phyloP scores from a whole-genome alignment of 2,329 filamentous ascomycete genomes.

The Aspergillus candidus region DNA sequence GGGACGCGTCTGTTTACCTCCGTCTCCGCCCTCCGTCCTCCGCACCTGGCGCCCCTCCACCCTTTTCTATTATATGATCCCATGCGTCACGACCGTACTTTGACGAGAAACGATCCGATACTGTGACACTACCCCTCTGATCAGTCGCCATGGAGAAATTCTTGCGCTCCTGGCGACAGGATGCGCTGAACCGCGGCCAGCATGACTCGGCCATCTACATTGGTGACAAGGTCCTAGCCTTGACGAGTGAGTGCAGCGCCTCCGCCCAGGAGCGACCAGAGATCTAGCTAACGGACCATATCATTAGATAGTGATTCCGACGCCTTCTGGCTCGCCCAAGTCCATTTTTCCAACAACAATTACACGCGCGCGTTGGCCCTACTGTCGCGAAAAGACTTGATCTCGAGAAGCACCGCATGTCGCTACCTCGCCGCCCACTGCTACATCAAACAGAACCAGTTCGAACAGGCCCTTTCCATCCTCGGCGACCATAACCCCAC shows the following conservation, averaged over 20 bases:
- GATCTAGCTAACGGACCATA: conserved; percentile 2
- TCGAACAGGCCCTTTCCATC: conserved; percentile 77
- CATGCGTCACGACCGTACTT: too few relatives aligned
- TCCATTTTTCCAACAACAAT: conserved; percentile 92
- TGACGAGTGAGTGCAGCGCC: conserved; percentile 65
- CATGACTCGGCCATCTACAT: conserved; percentile 96
- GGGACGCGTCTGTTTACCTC: too few relatives aligned
- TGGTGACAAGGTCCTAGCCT: conserved; percentile 88
- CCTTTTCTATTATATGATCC: too few relatives aligned
- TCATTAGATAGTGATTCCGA: conserved; percentile 78
- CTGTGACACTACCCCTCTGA: too few relatives aligned
- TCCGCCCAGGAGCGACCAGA: not conserved
- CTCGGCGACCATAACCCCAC: conserved; percentile 92
- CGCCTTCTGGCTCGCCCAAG: conserved; percentile 96
- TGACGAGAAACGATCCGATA: too few relatives aligned
- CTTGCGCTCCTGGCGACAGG: conserved; percentile 88
- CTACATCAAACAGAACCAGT: conserved; percentile 84
- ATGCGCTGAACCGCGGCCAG: conserved; percentile 91
- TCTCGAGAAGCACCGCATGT: conserved; percentile 75
- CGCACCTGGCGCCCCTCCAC: too few relatives aligned
- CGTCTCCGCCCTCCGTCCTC: too few relatives aligned
- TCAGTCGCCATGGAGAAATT: conserved; percentile 71
- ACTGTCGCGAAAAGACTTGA: conserved; percentile 75
- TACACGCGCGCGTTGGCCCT: conserved; percentile 87
- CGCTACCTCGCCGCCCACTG: conserved; percentile 91